Percentiles rank a stretch among this genome's conserved stretches.
phyloP scores from a whole-genome alignment of 2,329 filamentous ascomycete genomes.

The Atkinsonella hypoxylon region DNA sequence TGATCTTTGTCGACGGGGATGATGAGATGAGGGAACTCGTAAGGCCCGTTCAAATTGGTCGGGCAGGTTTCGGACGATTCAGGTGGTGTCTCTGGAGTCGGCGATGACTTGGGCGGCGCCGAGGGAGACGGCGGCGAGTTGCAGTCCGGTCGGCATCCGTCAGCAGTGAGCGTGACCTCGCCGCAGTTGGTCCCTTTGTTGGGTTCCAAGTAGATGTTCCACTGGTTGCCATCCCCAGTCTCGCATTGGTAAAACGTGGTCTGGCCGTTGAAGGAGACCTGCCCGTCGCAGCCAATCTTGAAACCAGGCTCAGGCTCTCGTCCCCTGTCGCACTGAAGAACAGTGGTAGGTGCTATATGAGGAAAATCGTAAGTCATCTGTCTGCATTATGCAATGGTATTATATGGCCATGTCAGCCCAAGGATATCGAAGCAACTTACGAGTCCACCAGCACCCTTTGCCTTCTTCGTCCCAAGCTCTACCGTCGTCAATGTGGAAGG shows the following conservation, averaged over 20 bases:
- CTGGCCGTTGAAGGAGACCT: conserved; percentile 37
- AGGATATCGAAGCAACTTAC: conserved; percentile 23
- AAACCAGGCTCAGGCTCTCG: conserved; percentile 42
- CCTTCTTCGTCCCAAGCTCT: conserved; percentile 44
- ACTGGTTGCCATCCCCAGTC: conserved; percentile 37
- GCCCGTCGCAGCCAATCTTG: conserved; percentile 38
- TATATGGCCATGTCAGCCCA: too few relatives aligned
- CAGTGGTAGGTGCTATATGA: conserved; percentile 36
- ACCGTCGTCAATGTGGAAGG: conserved; percentile 42
- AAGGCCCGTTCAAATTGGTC: conserved; percentile 30
- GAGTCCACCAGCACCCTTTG: conserved; percentile 52
- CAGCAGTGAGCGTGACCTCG: conserved; percentile 31
- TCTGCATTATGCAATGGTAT: not conserved
- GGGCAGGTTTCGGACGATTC: conserved; percentile 23
- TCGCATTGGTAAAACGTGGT: conserved; percentile 48
- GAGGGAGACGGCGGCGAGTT: not conserved
- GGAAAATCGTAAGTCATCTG: not conserved
- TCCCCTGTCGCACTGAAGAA: conserved; percentile 49
- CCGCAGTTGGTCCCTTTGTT: conserved; percentile 32
- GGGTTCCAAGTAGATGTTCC: conserved; percentile 39
- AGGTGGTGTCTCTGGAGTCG: conserved; percentile 8
- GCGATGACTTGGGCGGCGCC: not conserved
- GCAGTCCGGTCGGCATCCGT: conserved; percentile 21
- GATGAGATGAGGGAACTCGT: conserved; percentile 50
- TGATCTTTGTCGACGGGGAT: conserved; percentile 44